Evolutionary conservation across 768 basidiomycete species (phyloP).

Genomic region (Rhizopogon salebrosus): DNA sequence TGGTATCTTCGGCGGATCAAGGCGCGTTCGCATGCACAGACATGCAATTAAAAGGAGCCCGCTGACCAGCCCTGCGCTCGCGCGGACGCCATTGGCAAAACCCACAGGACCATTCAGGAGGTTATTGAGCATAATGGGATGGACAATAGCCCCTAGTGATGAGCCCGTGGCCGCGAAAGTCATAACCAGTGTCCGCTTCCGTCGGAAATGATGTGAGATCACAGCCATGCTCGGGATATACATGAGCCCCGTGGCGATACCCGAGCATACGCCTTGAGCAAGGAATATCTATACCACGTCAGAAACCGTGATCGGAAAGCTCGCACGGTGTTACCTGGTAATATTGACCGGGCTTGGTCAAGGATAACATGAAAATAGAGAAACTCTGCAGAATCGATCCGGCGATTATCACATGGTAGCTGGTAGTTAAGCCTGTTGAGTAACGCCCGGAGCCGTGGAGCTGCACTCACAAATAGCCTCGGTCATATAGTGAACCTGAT

Average conservation of each 20-base stretch:
- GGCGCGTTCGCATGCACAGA: conserved; percentile 25
- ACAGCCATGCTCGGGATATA: conserved; percentile 44
- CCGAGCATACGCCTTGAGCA: conserved; percentile 34
- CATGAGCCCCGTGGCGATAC: conserved; percentile 46
- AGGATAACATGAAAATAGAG: conserved; percentile 23
- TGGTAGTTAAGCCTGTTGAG: conserved; percentile 22
- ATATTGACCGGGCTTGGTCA: conserved; percentile 17
- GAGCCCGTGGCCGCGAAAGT: conserved; percentile 45
- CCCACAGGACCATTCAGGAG: conserved; percentile 35
- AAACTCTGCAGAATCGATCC: conserved; percentile 12
- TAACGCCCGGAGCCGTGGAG: conserved; percentile 4
- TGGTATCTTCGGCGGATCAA: conserved; percentile 22
- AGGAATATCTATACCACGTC: conserved; percentile 35
- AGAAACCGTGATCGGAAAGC: not conserved
- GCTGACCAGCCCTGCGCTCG: conserved; percentile 28
- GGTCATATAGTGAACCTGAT: conserved; percentile 27
- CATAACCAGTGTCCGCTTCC: conserved; percentile 39
- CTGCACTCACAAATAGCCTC: conserved; percentile 21
- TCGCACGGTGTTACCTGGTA: conserved; percentile 20
- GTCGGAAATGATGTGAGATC: conserved; percentile 44
- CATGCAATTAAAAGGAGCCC: conserved; percentile 29
- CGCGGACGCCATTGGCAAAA: conserved; percentile 30
- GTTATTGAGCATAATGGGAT: conserved; percentile 52
- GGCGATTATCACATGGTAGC: conserved; percentile 24
- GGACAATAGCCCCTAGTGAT: conserved; percentile 46